These are phyloP conservation scores for Xylaria digitata DNA, from an alignment of 2,329 filamentous ascomycete genomes.

Conservation along the genomic window DNA sequence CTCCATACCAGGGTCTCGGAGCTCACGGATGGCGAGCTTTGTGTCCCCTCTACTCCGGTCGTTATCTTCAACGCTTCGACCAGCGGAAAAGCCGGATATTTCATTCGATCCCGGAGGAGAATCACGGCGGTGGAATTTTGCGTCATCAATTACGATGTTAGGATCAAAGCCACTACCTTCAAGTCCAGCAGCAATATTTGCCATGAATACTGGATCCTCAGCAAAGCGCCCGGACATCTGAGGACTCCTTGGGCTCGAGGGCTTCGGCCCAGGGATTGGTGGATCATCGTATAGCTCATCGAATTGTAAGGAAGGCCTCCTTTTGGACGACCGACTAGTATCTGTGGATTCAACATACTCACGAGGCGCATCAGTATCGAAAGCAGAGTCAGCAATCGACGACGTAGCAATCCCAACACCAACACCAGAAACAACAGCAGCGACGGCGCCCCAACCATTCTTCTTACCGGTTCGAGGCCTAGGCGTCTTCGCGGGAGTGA, in stretches of 20 bases:
- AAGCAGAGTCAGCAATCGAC: constrained; percentile 34
- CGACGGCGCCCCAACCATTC: constrained; percentile 64
- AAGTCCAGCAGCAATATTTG: constrained; percentile 74
- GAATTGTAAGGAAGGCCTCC: constrained; percentile 47
- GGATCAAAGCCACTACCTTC: constrained; percentile 77
- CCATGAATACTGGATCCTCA: constrained; percentile 76
- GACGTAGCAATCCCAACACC: constrained; percentile 52
- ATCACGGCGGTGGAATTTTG: constrained; percentile 70
- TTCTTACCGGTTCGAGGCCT: constrained; percentile 53
- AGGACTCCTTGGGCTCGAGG: constrained; percentile 57
- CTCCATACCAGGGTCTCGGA: constrained; percentile 56
- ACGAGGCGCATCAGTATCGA: constrained; percentile 35
- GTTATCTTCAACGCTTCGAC: background rate
- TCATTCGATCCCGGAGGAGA: constrained; percentile 72
- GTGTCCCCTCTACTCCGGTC: constrained; percentile 48
- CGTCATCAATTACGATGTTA: constrained; percentile 75
- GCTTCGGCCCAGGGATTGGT: constrained; percentile 69
- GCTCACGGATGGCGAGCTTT: constrained; percentile 62
- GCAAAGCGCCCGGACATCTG: constrained; percentile 74
- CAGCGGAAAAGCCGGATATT: constrained; percentile 53
- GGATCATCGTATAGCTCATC: constrained; percentile 59
- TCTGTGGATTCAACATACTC: constrained; percentile 40
- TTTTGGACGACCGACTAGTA: constrained; percentile 44
- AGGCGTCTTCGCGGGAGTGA: constrained; percentile 46
- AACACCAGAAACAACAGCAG: constrained; percentile 61